Percentiles rank a stretch among this genome's conserved stretches.
Evolutionary conservation across 1,284 basidiomycete species (phyloP).

Genomic region (Malassezia pachydermatis): DNA sequence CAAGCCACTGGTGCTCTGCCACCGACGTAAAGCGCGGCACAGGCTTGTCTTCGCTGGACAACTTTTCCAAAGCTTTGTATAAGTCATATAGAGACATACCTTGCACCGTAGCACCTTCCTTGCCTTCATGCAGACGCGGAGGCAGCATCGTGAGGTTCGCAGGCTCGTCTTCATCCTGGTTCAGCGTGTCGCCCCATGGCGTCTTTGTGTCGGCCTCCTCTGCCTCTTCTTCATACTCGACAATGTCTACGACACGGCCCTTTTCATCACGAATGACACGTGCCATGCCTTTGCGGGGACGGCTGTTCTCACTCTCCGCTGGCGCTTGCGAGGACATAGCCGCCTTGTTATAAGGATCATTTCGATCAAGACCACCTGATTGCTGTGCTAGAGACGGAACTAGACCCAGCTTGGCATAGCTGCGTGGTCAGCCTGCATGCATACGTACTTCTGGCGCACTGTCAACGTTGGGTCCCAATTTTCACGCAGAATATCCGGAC

Average conservation of each 20-base stretch:
- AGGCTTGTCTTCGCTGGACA: conserved; percentile 51
- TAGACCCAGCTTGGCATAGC: conserved; percentile 69
- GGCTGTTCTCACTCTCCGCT: neutral
- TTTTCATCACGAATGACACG: conserved; percentile 71
- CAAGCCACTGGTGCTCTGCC: conserved; percentile 63
- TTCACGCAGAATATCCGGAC: conserved; percentile 69
- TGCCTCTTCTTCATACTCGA: conserved; percentile 57
- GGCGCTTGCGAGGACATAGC: neutral
- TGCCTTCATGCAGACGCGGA: conserved; percentile 6
- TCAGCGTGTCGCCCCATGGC: conserved; percentile 45
- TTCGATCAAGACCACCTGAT: conserved; percentile 23
- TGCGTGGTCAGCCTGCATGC: conserved; percentile 40
- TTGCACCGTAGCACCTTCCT: conserved; percentile 11
- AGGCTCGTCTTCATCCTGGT: conserved; percentile 17
- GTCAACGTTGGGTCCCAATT: conserved; percentile 83
- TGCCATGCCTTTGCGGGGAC: conserved; percentile 60
- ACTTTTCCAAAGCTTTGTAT: conserved; percentile 52
- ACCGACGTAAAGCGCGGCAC: conserved; percentile 59
- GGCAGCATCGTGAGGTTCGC: conserved; percentile 16
- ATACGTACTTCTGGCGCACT: conserved; percentile 77
- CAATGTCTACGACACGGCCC: conserved; percentile 68
- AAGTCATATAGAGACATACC: conserved; percentile 6
- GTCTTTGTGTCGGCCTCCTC: conserved; percentile 41
- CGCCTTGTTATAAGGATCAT: conserved; percentile 15
- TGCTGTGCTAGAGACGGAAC: conserved; percentile 49